These are phyloP conservation scores for Neonectria sp. DNA, from an alignment of 2,329 filamentous ascomycete genomes.

Conservation along the genomic window DNA sequence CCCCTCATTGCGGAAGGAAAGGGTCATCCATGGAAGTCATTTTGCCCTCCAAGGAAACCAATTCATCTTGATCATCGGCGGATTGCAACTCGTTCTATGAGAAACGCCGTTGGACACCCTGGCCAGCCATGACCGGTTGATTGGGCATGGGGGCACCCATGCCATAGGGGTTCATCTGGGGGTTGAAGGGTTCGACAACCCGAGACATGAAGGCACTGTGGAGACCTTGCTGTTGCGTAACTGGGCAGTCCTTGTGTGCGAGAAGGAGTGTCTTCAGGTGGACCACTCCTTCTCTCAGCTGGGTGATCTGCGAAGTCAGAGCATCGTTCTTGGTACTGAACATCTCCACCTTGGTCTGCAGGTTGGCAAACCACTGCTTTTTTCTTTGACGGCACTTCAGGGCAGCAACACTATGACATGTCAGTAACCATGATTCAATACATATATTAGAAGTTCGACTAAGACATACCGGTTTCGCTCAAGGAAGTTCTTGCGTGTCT, in stretches of 20 bases:
- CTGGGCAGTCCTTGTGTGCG: constrained; percentile 96
- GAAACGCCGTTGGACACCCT: constrained; percentile 69
- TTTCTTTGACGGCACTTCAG: constrained; percentile 98
- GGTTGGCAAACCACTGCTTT: constrained; percentile 97
- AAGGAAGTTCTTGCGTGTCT: constrained; percentile 98
- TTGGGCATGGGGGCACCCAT: constrained; percentile 68
- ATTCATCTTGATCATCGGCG: constrained; percentile 2
- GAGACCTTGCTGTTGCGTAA: constrained; percentile 85
- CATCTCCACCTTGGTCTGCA: constrained; percentile 94
- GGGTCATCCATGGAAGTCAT: constrained; percentile 35
- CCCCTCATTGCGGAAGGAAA: constrained; percentile 41
- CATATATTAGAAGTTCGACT: neutral
- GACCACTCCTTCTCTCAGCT: constrained; percentile 92
- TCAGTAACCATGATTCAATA: constrained; percentile 25
- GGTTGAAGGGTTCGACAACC: constrained; percentile 68
- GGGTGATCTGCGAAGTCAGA: constrained; percentile 85
- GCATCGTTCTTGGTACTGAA: constrained; percentile 94
- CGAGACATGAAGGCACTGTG: constrained; percentile 71
- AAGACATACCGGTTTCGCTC: constrained; percentile 94
- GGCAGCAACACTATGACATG: constrained; percentile 82
- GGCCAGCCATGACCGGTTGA: constrained; percentile 70
- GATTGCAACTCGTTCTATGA: constrained; percentile 60
- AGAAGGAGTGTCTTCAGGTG: constrained; percentile 93
- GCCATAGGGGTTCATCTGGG: constrained; percentile 72
- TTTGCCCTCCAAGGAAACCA: constrained; percentile 14